A percentile compares a stretch with the other conserved stretches of the same genome.
phyloP scores from a whole-genome alignment of 441 rosid species.

The Capsella rubella region DNA sequence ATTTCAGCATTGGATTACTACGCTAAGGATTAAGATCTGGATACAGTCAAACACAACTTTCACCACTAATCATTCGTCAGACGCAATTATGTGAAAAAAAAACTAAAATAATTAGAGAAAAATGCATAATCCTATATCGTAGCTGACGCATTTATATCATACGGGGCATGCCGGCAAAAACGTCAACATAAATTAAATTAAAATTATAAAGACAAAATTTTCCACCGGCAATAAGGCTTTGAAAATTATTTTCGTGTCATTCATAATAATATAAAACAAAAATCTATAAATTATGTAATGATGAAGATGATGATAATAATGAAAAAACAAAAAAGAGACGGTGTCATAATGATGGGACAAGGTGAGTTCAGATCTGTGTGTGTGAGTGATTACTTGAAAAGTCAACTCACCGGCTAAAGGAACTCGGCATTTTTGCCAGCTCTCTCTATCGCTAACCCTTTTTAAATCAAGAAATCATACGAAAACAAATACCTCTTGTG shows the following conservation, averaged over 20 bases:
- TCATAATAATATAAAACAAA: too few species aligned
- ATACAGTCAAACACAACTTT: neutral
- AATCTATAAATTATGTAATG: too few species aligned
- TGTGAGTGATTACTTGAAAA: conserved; percentile 21
- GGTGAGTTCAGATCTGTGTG: conserved; percentile 39
- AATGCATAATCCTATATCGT: conserved; percentile 18
- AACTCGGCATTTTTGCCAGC: conserved; percentile 40
- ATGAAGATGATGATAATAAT: neutral
- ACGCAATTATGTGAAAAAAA: conserved; percentile 17
- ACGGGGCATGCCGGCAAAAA: conserved; percentile 42
- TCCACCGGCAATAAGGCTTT: conserved; percentile 42
- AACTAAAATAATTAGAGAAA: conserved; percentile 18
- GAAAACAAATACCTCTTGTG: neutral
- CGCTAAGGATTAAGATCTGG: neutral
- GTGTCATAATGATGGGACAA: conserved; percentile 44
- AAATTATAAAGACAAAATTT: conserved; percentile 22
- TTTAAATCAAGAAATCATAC: neutral
- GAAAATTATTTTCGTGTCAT: conserved; percentile 14
- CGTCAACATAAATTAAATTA: conserved; percentile 35
- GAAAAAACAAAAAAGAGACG: neutral
- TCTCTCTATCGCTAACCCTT: conserved; percentile 11
- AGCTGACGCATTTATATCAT: conserved; percentile 43
- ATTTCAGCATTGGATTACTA: too few species aligned
- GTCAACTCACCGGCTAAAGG: conserved; percentile 44
- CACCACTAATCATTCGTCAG: conserved; percentile 9